Evolutionary conservation across 371 early-diverging fungal genomes (phyloP).

Genomic region (Mucor saturninus): DNA sequence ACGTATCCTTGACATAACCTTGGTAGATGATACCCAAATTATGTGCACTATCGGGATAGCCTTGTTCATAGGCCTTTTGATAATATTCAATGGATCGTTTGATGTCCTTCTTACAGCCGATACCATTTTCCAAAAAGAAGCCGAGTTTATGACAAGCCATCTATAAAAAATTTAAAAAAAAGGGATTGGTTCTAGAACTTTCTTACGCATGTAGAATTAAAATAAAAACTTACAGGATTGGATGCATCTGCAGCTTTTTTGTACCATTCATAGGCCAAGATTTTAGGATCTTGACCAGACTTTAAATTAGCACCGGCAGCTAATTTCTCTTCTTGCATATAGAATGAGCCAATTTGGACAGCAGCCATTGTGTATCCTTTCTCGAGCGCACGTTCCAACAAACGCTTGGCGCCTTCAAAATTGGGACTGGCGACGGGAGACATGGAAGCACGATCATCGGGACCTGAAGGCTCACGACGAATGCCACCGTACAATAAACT

Average conservation of each 20-base stretch:
- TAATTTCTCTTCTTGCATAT: conserved; percentile 59
- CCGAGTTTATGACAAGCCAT: conserved; percentile 67
- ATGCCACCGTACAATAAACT: conserved; percentile 63
- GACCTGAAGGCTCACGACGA: conserved; percentile 46
- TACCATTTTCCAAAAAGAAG: conserved; percentile 56
- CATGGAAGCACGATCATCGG: conserved; percentile 47
- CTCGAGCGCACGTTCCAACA: conserved; percentile 59
- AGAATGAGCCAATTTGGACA: conserved; percentile 63
- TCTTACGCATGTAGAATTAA: not conserved
- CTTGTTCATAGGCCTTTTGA: conserved; percentile 55
- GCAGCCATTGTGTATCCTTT: conserved; percentile 64
- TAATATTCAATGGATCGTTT: conserved; percentile 57
- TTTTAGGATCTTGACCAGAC: conserved; percentile 56
- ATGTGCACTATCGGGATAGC: conserved; percentile 66
- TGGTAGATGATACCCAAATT: conserved; percentile 65
- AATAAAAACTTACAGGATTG: conserved; percentile 53
- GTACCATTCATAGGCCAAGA: conserved; percentile 55
- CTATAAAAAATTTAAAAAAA: conserved; percentile 17
- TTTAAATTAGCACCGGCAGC: conserved; percentile 58
- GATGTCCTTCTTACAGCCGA: conserved; percentile 48
- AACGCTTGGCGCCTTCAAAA: conserved; percentile 58
- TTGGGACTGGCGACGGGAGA: conserved; percentile 62
- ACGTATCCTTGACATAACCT: conserved; percentile 46
- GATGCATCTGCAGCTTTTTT: conserved; percentile 55
- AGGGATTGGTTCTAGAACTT: not conserved